Evolutionary conservation across 768 basidiomycete species (phyloP), one percentile per base, ranked within the genome.

Genomic region (Xerocomus potaroensis): DNA sequence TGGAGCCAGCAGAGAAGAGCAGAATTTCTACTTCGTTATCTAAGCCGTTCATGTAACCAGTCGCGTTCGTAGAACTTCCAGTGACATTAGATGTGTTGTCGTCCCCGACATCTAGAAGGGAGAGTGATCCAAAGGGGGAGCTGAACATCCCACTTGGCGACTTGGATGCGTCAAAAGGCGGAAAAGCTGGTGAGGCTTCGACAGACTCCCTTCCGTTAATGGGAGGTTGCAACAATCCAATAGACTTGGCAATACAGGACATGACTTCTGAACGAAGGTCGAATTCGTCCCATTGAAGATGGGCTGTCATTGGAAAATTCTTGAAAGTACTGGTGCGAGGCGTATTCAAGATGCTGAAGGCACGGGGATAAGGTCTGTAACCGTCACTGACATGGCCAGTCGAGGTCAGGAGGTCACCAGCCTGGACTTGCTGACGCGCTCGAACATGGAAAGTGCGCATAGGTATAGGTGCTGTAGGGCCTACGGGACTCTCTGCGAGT

Each of bases 21-120:
- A 97, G 64, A 42, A 99, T 95, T 65, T 99, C 96, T 1, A 98
- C 90, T 62, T 96, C 91, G 47, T 97, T 98, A 60, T 96, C 93
- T 12, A 99, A 70, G 16, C 92, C 94, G 55, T 76, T 84, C 70
- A 91, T 76, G 54, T 85, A 81, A 16, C 65, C 59, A 26, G 74
- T 78, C 21, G 66, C 61, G 18, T 70, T 78, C 15, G 73, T 69
- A 14, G 83, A 83, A 33, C 69, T 75, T 24, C 76, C 81, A 0
- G 85, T 84, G 48, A 79, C 70, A 46, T 79, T 87, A 11, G 84
- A 86, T 5, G 66, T 62, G n/a, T 55, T 65, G 58, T 89, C 88
- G 56, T 89, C 85, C 9, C 78, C 80, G 7, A 79, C 65, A 47
- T 90, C 86, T 34, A 90, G 65, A 39, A 90, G 66, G 14, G 87